Conservation (phyloP, 345 rosid genomes). For the Excoecaria agallocha region DNA sequence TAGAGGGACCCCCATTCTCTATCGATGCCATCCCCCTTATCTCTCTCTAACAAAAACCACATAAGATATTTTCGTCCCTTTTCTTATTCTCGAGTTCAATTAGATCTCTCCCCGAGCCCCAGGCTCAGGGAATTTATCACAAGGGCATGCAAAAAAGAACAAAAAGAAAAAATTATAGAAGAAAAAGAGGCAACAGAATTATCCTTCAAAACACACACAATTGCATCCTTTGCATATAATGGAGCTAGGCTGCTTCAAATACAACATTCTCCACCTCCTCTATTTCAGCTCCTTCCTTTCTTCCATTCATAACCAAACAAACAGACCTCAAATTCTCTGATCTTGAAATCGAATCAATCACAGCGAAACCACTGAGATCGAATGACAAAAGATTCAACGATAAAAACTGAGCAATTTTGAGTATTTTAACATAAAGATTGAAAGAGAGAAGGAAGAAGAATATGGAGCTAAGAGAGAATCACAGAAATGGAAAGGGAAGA, state of each 20-base stretch:
- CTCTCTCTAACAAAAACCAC: background rate
- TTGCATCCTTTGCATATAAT: slow-evolving; percentile 43
- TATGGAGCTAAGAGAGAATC: slow-evolving; percentile 2
- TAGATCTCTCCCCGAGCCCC: slow-evolving; percentile 66
- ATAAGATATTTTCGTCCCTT: background rate
- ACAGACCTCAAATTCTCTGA: background rate
- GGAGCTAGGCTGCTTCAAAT: slow-evolving; percentile 76
- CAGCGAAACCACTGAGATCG: background rate
- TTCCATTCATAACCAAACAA: slow-evolving; percentile 1
- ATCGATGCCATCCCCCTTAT: background rate
- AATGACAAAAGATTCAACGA: background rate
- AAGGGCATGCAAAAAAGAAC: slow-evolving; percentile 43
- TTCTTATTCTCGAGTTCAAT: slow-evolving; percentile 12
- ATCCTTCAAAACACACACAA: slow-evolving; percentile 4
- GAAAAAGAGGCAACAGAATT: background rate
- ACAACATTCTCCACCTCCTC: slow-evolving; percentile 45
- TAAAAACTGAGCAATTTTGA: background rate
- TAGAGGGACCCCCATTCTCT: slow-evolving; percentile 13
- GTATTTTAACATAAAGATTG: background rate
- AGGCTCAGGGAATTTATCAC: slow-evolving; percentile 62
- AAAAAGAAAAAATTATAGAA: background rate
- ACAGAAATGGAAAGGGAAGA: background rate
- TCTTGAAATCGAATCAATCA: slow-evolving; percentile 8
- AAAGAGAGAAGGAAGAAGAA: slow-evolving; percentile 3
- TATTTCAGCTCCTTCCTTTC: slow-evolving; percentile 13